Evolutionary conservation across 2,329 filamentous ascomycete genomes (phyloP).

Genomic region (Colletotrichum spaethianum): DNA sequence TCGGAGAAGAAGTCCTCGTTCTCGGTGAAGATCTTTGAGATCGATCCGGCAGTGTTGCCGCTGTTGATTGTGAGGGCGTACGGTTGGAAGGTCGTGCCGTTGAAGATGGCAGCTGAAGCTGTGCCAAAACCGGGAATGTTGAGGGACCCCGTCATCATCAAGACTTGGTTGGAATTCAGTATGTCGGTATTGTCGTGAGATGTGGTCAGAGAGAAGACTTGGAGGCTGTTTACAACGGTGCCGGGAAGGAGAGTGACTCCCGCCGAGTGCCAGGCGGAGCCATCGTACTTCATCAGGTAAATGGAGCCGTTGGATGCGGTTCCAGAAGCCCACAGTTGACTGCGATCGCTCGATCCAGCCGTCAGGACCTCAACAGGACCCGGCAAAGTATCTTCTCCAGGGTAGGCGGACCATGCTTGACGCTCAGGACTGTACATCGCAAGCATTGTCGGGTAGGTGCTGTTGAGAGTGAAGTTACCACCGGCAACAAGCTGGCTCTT

Average conservation of each 20-base stretch:
- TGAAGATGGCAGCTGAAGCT: conserved; percentile 88
- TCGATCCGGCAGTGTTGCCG: conserved; percentile 77
- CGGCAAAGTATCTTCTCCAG: conserved; percentile 76
- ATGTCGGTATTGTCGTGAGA: conserved; percentile 76
- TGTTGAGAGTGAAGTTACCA: conserved; percentile 80
- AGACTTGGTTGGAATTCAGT: conserved; percentile 76
- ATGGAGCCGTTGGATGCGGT: conserved; percentile 72
- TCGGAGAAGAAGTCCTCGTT: conserved; percentile 81
- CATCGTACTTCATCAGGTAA: conserved; percentile 88
- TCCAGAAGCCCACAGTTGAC: conserved; percentile 87
- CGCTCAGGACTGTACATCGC: conserved; percentile 80
- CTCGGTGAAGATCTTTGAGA: conserved; percentile 88
- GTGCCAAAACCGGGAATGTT: conserved; percentile 82
- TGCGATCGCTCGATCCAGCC: conserved; percentile 78
- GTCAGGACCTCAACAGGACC: conserved; percentile 85
- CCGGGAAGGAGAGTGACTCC: conserved; percentile 72
- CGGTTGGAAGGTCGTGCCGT: conserved; percentile 83
- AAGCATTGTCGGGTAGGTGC: conserved; percentile 73
- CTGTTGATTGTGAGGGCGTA: conserved; percentile 83
- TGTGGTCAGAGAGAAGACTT: conserved; percentile 81
- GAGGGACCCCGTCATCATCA: conserved; percentile 90
- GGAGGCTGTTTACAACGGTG: conserved; percentile 83
- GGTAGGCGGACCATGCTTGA: conserved; percentile 76
- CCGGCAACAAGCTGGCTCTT: conserved; percentile 81
- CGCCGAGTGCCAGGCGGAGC: conserved; percentile 78